Conservation (phyloP, 108 stramenopile species). For the Skeletonema grethae region DNA sequence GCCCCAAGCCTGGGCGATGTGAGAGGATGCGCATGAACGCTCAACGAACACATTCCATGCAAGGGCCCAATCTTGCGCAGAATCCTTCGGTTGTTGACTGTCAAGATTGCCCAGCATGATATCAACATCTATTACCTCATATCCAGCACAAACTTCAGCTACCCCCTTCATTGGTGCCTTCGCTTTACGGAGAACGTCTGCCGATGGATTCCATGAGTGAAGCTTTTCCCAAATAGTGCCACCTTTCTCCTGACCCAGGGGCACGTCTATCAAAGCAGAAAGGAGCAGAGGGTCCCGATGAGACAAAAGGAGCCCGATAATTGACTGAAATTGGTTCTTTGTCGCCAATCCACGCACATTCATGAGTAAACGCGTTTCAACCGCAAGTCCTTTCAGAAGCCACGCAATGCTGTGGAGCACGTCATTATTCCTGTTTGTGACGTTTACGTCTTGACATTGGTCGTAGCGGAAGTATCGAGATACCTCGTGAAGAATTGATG, state of each 20-base stretch:
- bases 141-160: conserved; percentile 52
- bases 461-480: conserved; percentile 24
- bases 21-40: conserved; percentile 52
- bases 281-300: conserved; percentile 35
- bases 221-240: conserved; percentile 38
- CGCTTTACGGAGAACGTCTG: conserved; percentile 43
- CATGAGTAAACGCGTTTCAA: conserved; percentile 54
- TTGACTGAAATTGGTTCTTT: conserved; percentile 15
- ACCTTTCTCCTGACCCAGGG: conserved; percentile 36
- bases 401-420: conserved; percentile 67
- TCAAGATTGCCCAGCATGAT: conserved; percentile 24
- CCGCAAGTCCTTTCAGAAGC: conserved; percentile 68
- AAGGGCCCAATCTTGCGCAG: conserved; percentile 51
- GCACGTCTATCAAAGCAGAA: conserved; percentile 36
- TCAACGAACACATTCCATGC: conserved; percentile 57
- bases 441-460: conserved; percentile 41
- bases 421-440: conserved; percentile 37
- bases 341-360: not conserved
- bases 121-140: conserved; percentile 48
- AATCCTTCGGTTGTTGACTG: conserved; percentile 9
- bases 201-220: conserved; percentile 38
- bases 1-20: conserved; percentile 56
- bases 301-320: conserved; percentile 46
- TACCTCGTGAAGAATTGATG: conserved; percentile 47
- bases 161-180: conserved; percentile 42